Conservation (phyloP, 805 yeast species). For the Yarrowia hollandica region DNA sequence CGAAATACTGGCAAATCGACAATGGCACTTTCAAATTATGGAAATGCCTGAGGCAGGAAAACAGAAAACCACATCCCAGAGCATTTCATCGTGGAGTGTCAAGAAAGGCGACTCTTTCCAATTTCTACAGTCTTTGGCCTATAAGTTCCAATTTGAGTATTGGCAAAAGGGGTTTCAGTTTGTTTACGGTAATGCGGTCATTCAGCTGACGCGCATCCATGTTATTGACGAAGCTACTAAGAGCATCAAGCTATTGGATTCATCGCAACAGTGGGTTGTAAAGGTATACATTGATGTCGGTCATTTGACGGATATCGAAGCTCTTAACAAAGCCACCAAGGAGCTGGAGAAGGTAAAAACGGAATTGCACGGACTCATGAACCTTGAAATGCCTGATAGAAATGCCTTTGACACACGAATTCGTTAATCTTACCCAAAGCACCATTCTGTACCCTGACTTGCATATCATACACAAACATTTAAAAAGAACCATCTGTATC, state of each 20-base stretch:
- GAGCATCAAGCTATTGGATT: constrained; percentile 36
- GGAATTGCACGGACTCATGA: constrained; percentile 66
- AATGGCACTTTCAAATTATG: constrained; percentile 39
- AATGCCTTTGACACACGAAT: constrained; percentile 78
- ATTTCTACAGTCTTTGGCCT: constrained; percentile 67
- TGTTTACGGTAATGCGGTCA: constrained; percentile 59
- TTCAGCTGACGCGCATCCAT: constrained; percentile 53
- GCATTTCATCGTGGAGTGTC: constrained; percentile 57
- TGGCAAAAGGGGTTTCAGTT: constrained; percentile 63
- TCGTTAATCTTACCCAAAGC: constrained; percentile 29
- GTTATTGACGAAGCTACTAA: constrained; percentile 40
- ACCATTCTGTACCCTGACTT: not conserved
- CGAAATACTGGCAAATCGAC: constrained; percentile 20
- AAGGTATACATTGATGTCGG: constrained; percentile 71
- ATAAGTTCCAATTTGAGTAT: constrained; percentile 60
- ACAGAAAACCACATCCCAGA: constrained; percentile 59
- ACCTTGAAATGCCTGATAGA: constrained; percentile 73
- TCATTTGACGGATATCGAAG: constrained; percentile 71
- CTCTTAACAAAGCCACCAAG: constrained; percentile 62
- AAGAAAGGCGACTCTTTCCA: constrained; percentile 41
- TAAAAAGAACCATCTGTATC: no score
- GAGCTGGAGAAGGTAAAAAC: constrained; percentile 62
- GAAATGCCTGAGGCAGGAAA: constrained; percentile 46
- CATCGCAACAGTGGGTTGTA: constrained; percentile 43
- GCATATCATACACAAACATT: not conserved